Evolutionary conservation across 2,329 filamentous ascomycete species (phyloP), one percentile per base, ranked within the genome.

Genomic region (Corniculantispora saksenae): DNA sequence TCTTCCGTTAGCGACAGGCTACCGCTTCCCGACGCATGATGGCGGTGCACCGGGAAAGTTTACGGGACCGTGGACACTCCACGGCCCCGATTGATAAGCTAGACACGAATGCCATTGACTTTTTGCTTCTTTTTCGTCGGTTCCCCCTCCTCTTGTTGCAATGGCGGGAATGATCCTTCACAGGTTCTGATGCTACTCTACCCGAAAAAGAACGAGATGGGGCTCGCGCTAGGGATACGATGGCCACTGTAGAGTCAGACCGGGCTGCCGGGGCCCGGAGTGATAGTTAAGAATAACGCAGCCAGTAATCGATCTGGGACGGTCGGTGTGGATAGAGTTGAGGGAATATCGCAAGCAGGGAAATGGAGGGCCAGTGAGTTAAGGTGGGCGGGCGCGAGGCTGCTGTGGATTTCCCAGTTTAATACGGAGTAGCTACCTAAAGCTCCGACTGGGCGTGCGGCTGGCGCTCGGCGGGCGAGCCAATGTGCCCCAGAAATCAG

Each of bases 191-290:
- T n/a, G n/a, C n/a, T n/a, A n/a, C n/a, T n/a, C n/a, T n/a, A n/a
- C n/a, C n/a, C n/a, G n/a, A n/a, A n/a, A n/a, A n/a, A 29, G 6
- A 55, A 56, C n/a, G 35, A 21, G 35, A 56, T 40, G 29, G n/a
- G 21, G 32, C 21, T 32, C 13, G 35, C 53, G 32, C 32, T 56
- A 56, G 35, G 4, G 38, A 45, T 19, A 27, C 12, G 54, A 45
- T 45, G 56, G 13, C 40, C 15, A 12, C 40, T 38, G 50, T 62
- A 53, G 60, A 62, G 60, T 62, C 60, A 62, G 38, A 62, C 60
- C 50, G 60, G 29, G n/a, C 50, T 21, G 35, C 19, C 23, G 48
- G 59, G 47, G 48, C 59, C 38, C 50, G 38, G 35, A 55, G 35
- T n/a, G n/a, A n/a, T 32, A 10, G 43, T 25, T 62, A 55, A 45